phyloP scores from a whole-genome alignment of 805 yeast genomes.

The Pichia thaimueangensis region DNA sequence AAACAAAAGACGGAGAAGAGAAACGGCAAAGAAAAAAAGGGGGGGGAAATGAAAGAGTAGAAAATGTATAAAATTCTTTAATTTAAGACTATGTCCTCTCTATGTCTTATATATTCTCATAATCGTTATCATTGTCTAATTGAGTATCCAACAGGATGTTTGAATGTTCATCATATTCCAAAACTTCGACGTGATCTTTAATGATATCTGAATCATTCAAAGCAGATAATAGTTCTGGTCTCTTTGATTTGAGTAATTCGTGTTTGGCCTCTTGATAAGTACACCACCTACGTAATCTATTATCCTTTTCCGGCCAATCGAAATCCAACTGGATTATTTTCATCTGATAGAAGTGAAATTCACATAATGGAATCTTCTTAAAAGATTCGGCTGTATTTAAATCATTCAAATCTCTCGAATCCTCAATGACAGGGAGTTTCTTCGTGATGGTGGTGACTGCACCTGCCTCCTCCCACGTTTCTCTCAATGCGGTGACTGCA shows the following conservation, averaged over 20 bases:
- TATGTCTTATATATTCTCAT: not conserved
- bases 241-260: conserved; percentile 47
- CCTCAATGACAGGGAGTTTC: conserved; percentile 62
- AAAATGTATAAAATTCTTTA: too few relatives aligned
- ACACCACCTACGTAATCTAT: conserved; percentile 71
- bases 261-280: conserved; percentile 58
- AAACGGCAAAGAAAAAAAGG: not conserved
- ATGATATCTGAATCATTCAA: conserved; percentile 48
- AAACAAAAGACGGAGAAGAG: not conserved
- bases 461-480: conserved; percentile 98
- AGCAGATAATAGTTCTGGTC: conserved; percentile 66
- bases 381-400: not conserved
- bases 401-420: conserved; percentile 22
- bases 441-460: conserved; percentile 54
- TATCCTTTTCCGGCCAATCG: conserved; percentile 68
- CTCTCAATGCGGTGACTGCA: conserved; percentile 61
- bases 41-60: too few relatives aligned
- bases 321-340: conserved; percentile 45
- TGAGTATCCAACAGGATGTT: conserved; percentile 4
- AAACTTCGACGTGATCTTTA: conserved; percentile 27
- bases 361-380: conserved; percentile 54
- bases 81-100: too few relatives aligned
- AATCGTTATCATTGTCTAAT: conserved; percentile 7
- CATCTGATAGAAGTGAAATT: conserved; percentile 85
- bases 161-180: conserved; percentile 2